Evolutionary conservation across 2,329 filamentous ascomycete species (phyloP), one percentile per base, ranked within the genome.

Genomic region (Rhynchosporium secalis): DNA sequence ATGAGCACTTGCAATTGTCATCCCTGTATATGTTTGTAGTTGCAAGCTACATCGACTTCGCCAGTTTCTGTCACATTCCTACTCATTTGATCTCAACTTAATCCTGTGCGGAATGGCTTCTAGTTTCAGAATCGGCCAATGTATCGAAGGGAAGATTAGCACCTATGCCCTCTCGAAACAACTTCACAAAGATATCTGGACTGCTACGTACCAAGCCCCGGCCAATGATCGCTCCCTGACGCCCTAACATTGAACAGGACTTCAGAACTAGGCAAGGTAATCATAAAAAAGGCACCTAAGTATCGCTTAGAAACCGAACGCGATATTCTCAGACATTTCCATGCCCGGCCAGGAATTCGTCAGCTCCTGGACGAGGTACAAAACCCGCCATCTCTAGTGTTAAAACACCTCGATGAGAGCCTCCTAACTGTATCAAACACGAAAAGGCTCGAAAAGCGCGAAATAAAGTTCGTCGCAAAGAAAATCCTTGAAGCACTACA

Each of bases 381-480:
- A n/a, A 28, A 60, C 58, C 62, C 62, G 33, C 62, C 62, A 54
- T 48, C 56, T 29, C 55, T 68, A 28, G 64, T 68, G 12, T 36
- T 66, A 10, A 61, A 64, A 61, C 46, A 66, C 45, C 36, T 65
- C 13, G 62, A 65, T 33, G 64, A 66, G 15, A 59, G 66, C 56
- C 58, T 66, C 36, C 38, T 65, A 6, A 38, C 26, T 33, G 61
- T 61, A 38, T 65, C 62, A 9, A 56, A 56, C 33, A n/a, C 28
- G 8, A 62, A 66, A 56, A 60, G 47, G 20, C 59, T 61, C 28
- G 43, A 56, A 43, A 49, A 41, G 5, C 5, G 29, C 46, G 65
- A 68, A 47, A 60, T 68, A 12, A 68, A 68, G 51, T 62, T 61
- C 40, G 43, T 68, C 26, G 65, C 63, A 8, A 64, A 62, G 56